Conservation (phyloP, 78 protist species). For the Bodo saltans region DNA sequence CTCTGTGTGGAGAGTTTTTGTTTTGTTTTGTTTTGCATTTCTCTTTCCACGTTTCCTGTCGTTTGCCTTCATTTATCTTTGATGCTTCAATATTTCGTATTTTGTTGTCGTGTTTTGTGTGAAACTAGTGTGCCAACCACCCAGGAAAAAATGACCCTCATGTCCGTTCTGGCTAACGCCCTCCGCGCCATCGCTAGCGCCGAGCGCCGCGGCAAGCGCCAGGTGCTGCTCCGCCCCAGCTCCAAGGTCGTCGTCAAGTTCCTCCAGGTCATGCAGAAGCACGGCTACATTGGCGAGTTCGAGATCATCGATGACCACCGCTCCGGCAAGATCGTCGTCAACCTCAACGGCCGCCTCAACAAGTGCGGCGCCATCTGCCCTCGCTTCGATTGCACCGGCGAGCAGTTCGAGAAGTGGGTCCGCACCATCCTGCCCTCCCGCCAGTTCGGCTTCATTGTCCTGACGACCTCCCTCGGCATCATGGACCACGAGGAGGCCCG, state of each 20-base stretch:
- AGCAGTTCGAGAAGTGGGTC: conserved; percentile 1
- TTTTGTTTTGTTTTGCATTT: background rate
- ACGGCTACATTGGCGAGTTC: conserved; percentile 99
- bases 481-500: conserved; percentile 99
- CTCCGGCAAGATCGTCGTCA: conserved; percentile 95
- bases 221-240: conserved; percentile 96
- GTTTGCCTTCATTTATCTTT: background rate
- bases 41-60: background rate
- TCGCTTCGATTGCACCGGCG: conserved; percentile 53
- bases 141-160: conserved; percentile 64
- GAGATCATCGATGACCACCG: conserved; percentile 99
- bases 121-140: no score
- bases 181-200: conserved; percentile 92
- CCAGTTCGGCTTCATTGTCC: conserved; percentile 95
- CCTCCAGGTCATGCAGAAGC: conserved; percentile 97
- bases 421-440: conserved; percentile 91
- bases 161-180: conserved; percentile 87
- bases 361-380: conserved; percentile 99
- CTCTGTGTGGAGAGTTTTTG: no score
- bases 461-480: conserved; percentile 98
- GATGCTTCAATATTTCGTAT: background rate
- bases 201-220: conserved; percentile 96
- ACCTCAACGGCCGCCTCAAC: conserved; percentile 98
- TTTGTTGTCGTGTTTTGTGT: background rate
- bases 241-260: conserved; percentile 97